Evolutionary conservation across 2,329 filamentous ascomycete species (phyloP), one percentile per base, ranked within the genome.

Genomic region (Trichoderma sp.): DNA sequence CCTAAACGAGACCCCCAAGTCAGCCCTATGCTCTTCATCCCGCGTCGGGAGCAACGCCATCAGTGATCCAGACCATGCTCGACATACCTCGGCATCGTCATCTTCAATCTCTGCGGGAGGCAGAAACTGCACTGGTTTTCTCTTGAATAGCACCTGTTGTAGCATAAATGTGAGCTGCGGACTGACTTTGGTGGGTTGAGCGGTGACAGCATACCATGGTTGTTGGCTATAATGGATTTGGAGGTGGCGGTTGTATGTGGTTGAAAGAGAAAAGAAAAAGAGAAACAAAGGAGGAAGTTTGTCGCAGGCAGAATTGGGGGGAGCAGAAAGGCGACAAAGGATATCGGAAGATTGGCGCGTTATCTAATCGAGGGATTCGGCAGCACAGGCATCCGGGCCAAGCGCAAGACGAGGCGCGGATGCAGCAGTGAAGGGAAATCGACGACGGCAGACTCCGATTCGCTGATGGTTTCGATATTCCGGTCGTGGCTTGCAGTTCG

Each of bases 121-220:
- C 76, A 95, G 85, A 80, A 94, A 92, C 83, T 93, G 91, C 79
- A 98, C 94, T 71, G 95, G 95, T 84, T 98, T 98, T 78, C 96
- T 90, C 85, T 98, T 98, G 83, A 93, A 98, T 2, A 68, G 57
- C 57, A 72, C 64, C 70, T 68, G 43, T 68, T 51, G 14, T 28
- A 51, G 32, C 43, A 64, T 68, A 36, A 66, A 51, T 24, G 69
- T 60, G 24, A 69, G 26, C 51, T 65, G 32, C 26, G 15, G 26
- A 3, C n/a, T 9, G 26, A 14, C 36, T 18, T 61, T 9, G 57
- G 24, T 3, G 64, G n/a, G 57, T 3, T 30, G n/a, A 60, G 56
- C 56, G 36, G 56, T 71, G 56, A 53, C 56, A 30, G 65, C 53
- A 61, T 72, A 72, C 64, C 63, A 72, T 68, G 21, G 14, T 62